These are phyloP conservation scores for Mycena galopus DNA, from an alignment of 768 basidiomycete species.

Conservation along the genomic window DNA sequence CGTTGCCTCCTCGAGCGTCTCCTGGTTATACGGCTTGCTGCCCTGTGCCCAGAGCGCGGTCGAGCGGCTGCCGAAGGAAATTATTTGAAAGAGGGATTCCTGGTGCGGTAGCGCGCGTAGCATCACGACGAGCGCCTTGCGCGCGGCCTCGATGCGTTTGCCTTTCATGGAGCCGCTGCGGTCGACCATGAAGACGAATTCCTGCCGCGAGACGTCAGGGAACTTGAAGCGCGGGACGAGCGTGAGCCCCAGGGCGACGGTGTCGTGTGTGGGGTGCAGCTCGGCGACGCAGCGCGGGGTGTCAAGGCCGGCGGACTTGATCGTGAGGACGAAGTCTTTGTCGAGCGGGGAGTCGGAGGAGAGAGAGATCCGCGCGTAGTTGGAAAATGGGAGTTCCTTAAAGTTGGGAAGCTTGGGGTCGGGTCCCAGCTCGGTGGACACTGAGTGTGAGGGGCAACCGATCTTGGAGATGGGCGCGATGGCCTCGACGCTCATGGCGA, in stretches of 20 bases:
- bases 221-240: slow-evolving; percentile 58
- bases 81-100: slow-evolving; percentile 56
- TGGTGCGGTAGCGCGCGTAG: slow-evolving; percentile 52
- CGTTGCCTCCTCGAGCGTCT: slow-evolving; percentile 45
- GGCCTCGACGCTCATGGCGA: slow-evolving; percentile 26
- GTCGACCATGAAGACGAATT: slow-evolving; percentile 64
- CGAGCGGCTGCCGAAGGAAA: slow-evolving; percentile 51
- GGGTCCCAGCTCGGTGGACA: slow-evolving; percentile 36
- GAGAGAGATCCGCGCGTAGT: slow-evolving; percentile 24
- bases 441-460: slow-evolving; percentile 29
- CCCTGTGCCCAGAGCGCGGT: slow-evolving; percentile 45
- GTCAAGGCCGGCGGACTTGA: slow-evolving; percentile 55
- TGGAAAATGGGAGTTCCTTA: slow-evolving; percentile 31
- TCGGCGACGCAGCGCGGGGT: slow-evolving; percentile 59
- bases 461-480: slow-evolving; percentile 31
- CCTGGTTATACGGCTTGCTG: slow-evolving; percentile 42
- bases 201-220: slow-evolving; percentile 51
- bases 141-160: slow-evolving; percentile 50
- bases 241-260: slow-evolving; percentile 54
- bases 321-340: slow-evolving; percentile 56
- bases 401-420: slow-evolving; percentile 33
- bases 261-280: slow-evolving; percentile 31
- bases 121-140: slow-evolving; percentile 53
- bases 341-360: slow-evolving; percentile 37
- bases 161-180: slow-evolving; percentile 56